A percentile compares a stretch with the other conserved stretches of the same genome.
These are phyloP conservation scores for Penicillium manginii DNA, from an alignment of 495 filamentous ascomycete genomes.

Conservation along the genomic window DNA sequence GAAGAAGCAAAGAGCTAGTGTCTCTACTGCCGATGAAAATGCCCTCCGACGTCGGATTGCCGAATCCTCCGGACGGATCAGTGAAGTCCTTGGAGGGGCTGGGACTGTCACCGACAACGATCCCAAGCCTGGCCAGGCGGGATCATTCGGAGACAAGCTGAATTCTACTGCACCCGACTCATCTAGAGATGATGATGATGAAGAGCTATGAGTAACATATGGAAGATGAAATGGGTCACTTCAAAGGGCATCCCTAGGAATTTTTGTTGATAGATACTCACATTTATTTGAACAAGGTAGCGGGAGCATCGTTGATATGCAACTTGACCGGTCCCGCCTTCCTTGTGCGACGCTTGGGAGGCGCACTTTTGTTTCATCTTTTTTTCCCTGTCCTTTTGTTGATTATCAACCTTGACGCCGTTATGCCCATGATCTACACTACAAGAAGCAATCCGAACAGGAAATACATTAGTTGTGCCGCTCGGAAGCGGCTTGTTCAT, in stretches of 20 bases:
- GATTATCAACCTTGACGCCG: slow-evolving; percentile 25
- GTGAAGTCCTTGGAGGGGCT: slow-evolving; percentile 33
- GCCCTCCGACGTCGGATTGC: slow-evolving; percentile 53
- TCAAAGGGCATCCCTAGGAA: neutral
- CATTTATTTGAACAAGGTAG: neutral
- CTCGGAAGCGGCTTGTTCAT: slow-evolving; percentile 23
- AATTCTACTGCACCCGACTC: slow-evolving; percentile 6
- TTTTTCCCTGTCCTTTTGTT: neutral
- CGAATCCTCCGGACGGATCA: slow-evolving; percentile 43
- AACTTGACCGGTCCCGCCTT: neutral
- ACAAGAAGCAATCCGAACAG: slow-evolving; percentile 26
- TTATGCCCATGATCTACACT: slow-evolving; percentile 30
- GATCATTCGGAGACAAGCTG: slow-evolving; percentile 21
- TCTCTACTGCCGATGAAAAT: slow-evolving; percentile 63
- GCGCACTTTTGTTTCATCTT: neutral
- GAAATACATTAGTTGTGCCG: slow-evolving; percentile 30
- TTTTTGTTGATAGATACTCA: slow-evolving; percentile 15
- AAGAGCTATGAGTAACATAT: slow-evolving; percentile 39
- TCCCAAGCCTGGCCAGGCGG: slow-evolving; percentile 8
- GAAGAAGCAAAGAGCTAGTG: slow-evolving; percentile 79
- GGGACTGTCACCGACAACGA: slow-evolving; percentile 22
- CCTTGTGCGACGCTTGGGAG: neutral
- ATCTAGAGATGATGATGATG: slow-evolving; percentile 42
- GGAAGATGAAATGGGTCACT: neutral
- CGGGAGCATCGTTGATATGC: neutral